Evolutionary conservation across 768 basidiomycete species (phyloP).

Genomic region (Lepiota brunneoincarnata): DNA sequence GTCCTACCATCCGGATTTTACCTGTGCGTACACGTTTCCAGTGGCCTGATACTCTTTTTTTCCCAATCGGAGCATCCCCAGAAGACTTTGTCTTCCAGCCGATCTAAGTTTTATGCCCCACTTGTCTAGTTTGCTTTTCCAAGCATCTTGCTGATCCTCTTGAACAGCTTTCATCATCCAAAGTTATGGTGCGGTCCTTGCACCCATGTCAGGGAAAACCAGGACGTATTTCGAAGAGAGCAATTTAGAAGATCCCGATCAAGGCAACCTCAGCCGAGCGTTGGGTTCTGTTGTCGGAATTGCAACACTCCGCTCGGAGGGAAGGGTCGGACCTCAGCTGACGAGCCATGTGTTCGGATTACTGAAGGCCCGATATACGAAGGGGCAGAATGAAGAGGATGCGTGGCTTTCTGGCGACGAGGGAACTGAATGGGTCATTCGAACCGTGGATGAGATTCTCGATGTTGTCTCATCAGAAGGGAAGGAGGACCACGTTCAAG

Average conservation of each 20-base stretch:
- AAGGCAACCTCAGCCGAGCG: constrained; percentile 83
- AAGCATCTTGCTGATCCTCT: constrained; percentile 18
- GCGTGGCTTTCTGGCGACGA: constrained; percentile 82
- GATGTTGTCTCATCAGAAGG: constrained; percentile 62
- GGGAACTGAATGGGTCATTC: constrained; percentile 86
- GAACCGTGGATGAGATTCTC: constrained; percentile 76
- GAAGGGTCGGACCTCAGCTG: constrained; percentile 82
- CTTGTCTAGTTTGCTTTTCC: constrained; percentile 7
- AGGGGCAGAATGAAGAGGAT: constrained; percentile 65
- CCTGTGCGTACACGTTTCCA: constrained; percentile 60
- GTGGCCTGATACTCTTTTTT: constrained; percentile 25
- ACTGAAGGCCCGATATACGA: constrained; percentile 72
- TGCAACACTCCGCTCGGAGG: constrained; percentile 82
- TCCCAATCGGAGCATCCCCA: constrained; percentile 27
- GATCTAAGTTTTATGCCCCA: not conserved
- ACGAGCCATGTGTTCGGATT: constrained; percentile 88
- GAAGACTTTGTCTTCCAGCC: constrained; percentile 8
- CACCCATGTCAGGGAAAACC: constrained; percentile 64
- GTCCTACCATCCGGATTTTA: constrained; percentile 91
- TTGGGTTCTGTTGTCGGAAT: constrained; percentile 83
- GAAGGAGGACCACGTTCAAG: constrained; percentile 43
- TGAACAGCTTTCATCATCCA: constrained; percentile 81
- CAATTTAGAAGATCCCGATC: constrained; percentile 48
- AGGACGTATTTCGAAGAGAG: constrained; percentile 40
- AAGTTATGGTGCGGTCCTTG: constrained; percentile 74